Percentiles rank a stretch among this genome's conserved stretches.
These are phyloP conservation scores for Udeniomyces megalosporus DNA, from an alignment of 768 basidiomycete genomes.

Conservation along the genomic window DNA sequence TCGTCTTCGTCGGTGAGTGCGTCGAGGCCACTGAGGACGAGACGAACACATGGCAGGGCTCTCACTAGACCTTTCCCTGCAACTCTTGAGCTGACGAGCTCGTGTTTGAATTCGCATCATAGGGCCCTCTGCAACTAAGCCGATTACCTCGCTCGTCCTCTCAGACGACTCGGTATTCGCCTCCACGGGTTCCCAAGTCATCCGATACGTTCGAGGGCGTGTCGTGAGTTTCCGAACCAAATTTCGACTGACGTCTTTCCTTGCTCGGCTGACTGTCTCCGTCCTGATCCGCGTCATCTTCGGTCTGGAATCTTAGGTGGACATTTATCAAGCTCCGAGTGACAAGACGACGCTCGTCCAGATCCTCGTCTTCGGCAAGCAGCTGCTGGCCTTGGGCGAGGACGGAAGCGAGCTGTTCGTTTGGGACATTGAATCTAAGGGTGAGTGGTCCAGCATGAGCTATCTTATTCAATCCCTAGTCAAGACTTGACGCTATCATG, in stretches of 20 bases:
- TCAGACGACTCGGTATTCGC: constrained; percentile 78
- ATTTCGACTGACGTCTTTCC: constrained; percentile 1
- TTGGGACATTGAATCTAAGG: constrained; percentile 52
- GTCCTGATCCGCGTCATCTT: not conserved
- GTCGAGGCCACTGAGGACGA: not conserved
- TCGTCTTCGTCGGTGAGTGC: constrained; percentile 80
- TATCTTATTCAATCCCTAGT: not conserved
- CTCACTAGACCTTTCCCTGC: too few relatives aligned
- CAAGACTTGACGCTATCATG: not conserved
- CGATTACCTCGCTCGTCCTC: constrained; percentile 60
- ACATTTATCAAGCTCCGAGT: constrained; percentile 1
- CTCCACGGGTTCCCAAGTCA: constrained; percentile 46
- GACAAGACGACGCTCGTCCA: constrained; percentile 35
- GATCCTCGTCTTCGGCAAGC: constrained; percentile 63
- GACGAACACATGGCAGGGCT: too few relatives aligned
- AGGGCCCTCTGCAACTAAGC: constrained; percentile 69
- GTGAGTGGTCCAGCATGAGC: constrained; percentile 31
- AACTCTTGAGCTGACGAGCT: too few relatives aligned
- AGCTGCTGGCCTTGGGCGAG: constrained; percentile 62
- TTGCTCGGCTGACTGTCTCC: not conserved
- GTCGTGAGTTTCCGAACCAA: too few relatives aligned
- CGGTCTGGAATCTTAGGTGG: not conserved
- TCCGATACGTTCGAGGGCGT: constrained; percentile 77
- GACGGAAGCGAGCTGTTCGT: constrained; percentile 58
- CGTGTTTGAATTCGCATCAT: not conserved